These are phyloP conservation scores for Panaeolus papilionaceus DNA, from an alignment of 768 basidiomycete species.

Conservation along the genomic window DNA sequence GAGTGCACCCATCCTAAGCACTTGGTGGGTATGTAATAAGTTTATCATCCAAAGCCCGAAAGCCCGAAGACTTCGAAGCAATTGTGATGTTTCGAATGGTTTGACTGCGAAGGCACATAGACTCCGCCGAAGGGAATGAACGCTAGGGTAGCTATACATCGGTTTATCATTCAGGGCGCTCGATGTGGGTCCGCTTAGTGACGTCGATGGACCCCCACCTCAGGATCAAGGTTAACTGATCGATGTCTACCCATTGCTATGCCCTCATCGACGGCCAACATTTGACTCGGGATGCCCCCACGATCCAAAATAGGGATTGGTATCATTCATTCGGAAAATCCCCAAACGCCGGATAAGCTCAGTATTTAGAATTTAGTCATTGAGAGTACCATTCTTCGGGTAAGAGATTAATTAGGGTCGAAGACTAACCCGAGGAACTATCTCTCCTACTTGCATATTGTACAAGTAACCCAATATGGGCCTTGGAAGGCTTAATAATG, in stretches of 20 bases:
- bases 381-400: neutral
- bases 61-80: neutral
- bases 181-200: conserved; percentile 7
- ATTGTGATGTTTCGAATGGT: neutral
- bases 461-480: too few species aligned
- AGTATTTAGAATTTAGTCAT: neutral
- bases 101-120: neutral
- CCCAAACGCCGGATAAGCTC: neutral
- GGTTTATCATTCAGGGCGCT: neutral
- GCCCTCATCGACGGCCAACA: conserved; percentile 10
- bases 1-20: neutral
- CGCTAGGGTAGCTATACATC: neutral
- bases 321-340: neutral
- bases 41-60: neutral
- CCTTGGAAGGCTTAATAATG: too few species aligned
- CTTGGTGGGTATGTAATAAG: neutral
- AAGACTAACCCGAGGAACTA: neutral
- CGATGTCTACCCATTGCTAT: neutral
- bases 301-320: neutral
- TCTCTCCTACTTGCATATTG: neutral
- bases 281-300: conserved; percentile 13
- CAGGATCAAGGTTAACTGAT: neutral
- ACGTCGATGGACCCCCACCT: neutral
- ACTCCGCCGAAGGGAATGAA: neutral
- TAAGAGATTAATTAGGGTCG: neutral